Evolutionary conservation across 345 rosid genomes (phyloP).

Genomic region (Lagerstroemia speciosa): DNA sequence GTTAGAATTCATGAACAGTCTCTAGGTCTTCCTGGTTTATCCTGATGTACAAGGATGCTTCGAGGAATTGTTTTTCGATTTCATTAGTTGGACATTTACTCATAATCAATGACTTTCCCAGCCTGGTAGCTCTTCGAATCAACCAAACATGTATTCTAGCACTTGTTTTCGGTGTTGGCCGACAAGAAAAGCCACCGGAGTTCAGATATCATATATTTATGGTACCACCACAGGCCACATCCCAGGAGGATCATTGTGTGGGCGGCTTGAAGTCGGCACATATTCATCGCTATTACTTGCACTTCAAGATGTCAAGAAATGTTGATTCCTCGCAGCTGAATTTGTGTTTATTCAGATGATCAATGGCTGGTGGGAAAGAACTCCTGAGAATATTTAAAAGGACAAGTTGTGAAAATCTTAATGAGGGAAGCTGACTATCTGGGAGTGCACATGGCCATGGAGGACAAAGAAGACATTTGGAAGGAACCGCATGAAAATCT

Average conservation of each 20-base stretch:
- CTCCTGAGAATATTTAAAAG: neutral
- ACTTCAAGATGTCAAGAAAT: neutral
- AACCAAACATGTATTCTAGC: too few relatives aligned
- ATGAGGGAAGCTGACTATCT: too few relatives aligned
- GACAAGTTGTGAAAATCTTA: neutral
- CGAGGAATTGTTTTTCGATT: neutral
- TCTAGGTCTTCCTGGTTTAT: neutral
- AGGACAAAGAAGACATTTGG: neutral
- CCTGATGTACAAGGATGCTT: neutral
- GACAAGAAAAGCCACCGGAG: too few relatives aligned
- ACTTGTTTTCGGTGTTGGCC: too few relatives aligned
- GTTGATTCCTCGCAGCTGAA: neutral
- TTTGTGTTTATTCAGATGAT: too few relatives aligned
- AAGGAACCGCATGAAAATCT: neutral
- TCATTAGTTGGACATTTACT: neutral
- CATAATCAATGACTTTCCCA: neutral
- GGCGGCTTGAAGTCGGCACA: neutral
- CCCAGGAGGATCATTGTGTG: neutral
- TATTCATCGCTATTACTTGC: too few relatives aligned
- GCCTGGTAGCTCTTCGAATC: neutral
- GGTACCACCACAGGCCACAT: neutral
- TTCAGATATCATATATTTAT: neutral
- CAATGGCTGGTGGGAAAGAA: neutral
- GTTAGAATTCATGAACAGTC: neutral
- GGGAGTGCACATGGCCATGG: neutral